These are phyloP conservation scores for Naganishia antarctica DNA, from an alignment of 768 basidiomycete species.

Conservation along the genomic window DNA sequence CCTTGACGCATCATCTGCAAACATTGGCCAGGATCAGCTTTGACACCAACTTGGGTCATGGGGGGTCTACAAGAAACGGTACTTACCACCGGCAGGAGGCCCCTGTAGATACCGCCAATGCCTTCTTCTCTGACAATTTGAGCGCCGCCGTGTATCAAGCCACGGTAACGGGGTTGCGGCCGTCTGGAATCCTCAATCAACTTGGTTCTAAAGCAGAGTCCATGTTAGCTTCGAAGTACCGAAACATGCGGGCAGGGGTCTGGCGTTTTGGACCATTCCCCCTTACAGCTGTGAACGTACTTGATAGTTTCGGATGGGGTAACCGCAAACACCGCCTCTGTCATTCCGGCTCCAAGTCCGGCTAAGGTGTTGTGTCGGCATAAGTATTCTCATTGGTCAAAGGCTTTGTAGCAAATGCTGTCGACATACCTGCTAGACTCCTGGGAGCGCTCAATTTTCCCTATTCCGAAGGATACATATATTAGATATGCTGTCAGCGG, in stretches of 20 bases:
- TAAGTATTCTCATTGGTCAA: no score
- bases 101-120: conserved; percentile 68
- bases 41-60: no score
- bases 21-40: not conserved
- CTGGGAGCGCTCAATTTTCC: conserved; percentile 84
- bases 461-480: conserved; percentile 51
- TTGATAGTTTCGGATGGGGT: conserved; percentile 99
- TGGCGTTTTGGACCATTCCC: no score
- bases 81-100: conserved; percentile 86
- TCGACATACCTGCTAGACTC: conserved; percentile 66
- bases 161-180: conserved; percentile 75
- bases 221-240: not conserved
- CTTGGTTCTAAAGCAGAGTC: conserved; percentile 73
- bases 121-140: conserved; percentile 82
- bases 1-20: conserved; percentile 92
- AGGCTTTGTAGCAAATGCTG: no score
- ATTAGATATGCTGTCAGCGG: no score
- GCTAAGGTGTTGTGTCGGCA: no score
- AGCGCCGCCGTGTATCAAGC: conserved; percentile 75
- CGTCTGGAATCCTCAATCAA: conserved; percentile 90
- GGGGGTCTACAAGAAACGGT: no score
- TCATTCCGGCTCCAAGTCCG: conserved; percentile 70
- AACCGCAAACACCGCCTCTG: conserved; percentile 86
- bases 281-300: conserved; percentile 57
- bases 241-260: no score